phyloP scores from a whole-genome alignment of 768 basidiomycete genomes.

The Porpolomopsis calyptriformis region DNA sequence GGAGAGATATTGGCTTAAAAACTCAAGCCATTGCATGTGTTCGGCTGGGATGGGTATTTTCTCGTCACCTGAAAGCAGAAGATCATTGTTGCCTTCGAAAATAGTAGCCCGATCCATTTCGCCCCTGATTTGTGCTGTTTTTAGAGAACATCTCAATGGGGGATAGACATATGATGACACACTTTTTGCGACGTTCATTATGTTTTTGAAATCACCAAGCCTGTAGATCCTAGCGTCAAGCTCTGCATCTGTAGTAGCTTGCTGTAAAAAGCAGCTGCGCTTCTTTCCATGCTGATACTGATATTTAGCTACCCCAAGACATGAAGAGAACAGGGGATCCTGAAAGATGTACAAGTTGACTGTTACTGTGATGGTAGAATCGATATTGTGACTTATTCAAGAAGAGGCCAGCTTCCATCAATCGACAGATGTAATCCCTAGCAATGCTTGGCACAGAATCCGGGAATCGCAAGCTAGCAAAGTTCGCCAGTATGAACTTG shows the following conservation, averaged over 20 bases:
- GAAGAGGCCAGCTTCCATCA: conserved; percentile 46
- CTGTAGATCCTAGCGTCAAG: conserved; percentile 47
- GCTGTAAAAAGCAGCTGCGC: conserved; percentile 57
- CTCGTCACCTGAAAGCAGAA: no score
- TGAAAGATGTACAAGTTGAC: conserved; percentile 51
- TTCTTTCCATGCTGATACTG: conserved; percentile 28
- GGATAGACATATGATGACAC: conserved; percentile 10
- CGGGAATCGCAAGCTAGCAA: conserved; percentile 44
- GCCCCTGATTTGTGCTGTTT: no score
- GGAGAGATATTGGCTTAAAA: no score
- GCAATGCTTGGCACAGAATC: conserved; percentile 38
- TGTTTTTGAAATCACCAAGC: conserved; percentile 47
- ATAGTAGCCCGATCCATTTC: conserved; percentile 58
- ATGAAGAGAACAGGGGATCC: no score
- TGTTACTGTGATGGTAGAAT: conserved; percentile 65
- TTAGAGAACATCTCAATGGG: not conserved
- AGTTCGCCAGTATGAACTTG: conserved; percentile 47
- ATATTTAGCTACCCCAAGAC: not conserved
- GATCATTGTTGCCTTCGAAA: conserved; percentile 54
- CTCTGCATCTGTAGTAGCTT: conserved; percentile 43
- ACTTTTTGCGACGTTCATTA: conserved; percentile 61
- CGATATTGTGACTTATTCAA: conserved; percentile 49
- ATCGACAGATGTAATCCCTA: conserved; percentile 44
- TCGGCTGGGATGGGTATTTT: no score
- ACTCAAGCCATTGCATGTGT: no score